Base-by-base conservation (phyloP, 2,329 filamentous ascomycete genomes). In the Venturia carpophila region DNA sequence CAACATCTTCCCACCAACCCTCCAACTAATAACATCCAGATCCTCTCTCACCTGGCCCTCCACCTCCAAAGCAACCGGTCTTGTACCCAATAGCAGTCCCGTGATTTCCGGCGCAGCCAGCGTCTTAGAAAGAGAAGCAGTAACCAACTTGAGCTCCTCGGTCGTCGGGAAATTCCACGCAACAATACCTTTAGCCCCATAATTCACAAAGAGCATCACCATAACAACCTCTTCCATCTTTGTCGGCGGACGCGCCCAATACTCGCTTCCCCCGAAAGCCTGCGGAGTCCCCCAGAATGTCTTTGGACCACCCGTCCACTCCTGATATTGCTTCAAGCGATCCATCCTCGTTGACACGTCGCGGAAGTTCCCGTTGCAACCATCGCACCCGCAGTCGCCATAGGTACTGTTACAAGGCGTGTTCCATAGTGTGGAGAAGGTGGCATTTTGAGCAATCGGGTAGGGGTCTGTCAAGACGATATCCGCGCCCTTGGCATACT, bases 361-460 rank as follows among this genome's bases (percentile, higher is more conserved):
- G 24, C 77, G 75, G 21, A 86, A 75, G n/a, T 71, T 71, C 63
- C 82, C 83, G 2, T 72, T 68, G 71, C 85, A 87, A 72, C 83
- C 80, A 70, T 87, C 85, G 72, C 85, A 87, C 10, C 84, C 85
- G 73, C 84, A 86, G 74, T 83, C 82, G 67, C 84, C 84, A 63
- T 85, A 82, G 0, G 84, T 87, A 3, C 74, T 67, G 72, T 87
- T 87, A 71, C 82, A 85, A 0, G 73, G 72, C 0, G 84, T 87
- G 66, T 79, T 76, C 78, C 83, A 87, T 4, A 73, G 73, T 52
- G 79, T 79, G 10, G 79, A 83, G 68, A 76, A 84, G 2, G 77
- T 81, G 5, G 79, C 74, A 73, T 86, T 84, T 68, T 82, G 81
- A 39, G 79, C 82, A 67, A 87, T 78, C 0, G 84, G 84, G 71